Evolutionary conservation across 2,329 filamentous ascomycete species (phyloP).

Genomic region (Colletotrichum sp.): DNA sequence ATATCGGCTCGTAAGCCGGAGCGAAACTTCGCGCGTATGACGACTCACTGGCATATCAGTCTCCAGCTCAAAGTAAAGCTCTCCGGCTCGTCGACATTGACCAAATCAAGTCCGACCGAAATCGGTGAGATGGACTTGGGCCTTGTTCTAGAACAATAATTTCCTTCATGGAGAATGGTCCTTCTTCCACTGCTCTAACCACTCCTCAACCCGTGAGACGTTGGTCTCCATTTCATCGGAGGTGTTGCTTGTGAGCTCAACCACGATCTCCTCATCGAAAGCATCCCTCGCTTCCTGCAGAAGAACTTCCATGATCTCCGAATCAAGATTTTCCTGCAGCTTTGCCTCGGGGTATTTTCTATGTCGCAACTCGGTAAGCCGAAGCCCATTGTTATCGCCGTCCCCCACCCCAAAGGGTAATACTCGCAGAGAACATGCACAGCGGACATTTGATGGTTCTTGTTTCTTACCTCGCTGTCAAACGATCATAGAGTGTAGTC

Average conservation of each 20-base stretch:
- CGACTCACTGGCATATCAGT: not conserved
- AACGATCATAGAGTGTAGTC: slow-evolving; percentile 80
- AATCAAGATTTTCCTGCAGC: slow-evolving; percentile 93
- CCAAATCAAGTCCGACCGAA: not conserved
- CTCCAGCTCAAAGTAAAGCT: not conserved
- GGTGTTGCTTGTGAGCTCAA: slow-evolving; percentile 84
- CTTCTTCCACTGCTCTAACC: slow-evolving; percentile 83
- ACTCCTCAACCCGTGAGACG: slow-evolving; percentile 80
- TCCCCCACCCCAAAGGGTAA: not conserved
- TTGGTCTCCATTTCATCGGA: slow-evolving; percentile 89
- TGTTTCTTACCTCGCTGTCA: slow-evolving; percentile 68
- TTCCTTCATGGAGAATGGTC: slow-evolving; percentile 40
- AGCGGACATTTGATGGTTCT: not conserved
- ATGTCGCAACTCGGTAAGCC: not conserved
- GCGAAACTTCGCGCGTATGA: not conserved
- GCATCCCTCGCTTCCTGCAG: slow-evolving; percentile 87
- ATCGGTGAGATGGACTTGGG: not conserved
- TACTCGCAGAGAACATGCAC: not conserved
- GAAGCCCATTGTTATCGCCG: not conserved
- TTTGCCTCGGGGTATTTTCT: slow-evolving; percentile 86
- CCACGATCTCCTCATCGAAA: slow-evolving; percentile 86
- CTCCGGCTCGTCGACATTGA: not conserved
- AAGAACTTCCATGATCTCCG: slow-evolving; percentile 96
- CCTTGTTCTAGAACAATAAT: not conserved
- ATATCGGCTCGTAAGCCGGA: not conserved